Percentiles rank a stretch among this genome's conserved stretches.
Conservation (phyloP, 2,329 filamentous ascomycete genomes). For the Boeremia exigua region DNA sequence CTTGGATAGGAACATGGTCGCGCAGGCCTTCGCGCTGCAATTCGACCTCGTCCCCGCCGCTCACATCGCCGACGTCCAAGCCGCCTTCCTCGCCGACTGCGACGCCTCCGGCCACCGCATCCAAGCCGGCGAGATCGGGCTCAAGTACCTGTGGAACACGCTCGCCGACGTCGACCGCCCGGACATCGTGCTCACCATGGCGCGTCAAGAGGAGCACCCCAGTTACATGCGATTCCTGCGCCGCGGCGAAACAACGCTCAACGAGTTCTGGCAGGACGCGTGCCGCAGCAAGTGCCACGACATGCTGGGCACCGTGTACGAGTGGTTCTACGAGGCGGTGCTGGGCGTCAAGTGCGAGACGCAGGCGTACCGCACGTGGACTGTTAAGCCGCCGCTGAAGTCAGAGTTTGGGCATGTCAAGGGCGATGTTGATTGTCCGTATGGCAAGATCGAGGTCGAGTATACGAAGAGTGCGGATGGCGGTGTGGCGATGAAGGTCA, state of each 20-base stretch:
- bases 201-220: constrained; percentile 56
- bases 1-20: constrained; percentile 49
- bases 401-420: constrained; percentile 51
- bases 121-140: constrained; percentile 52
- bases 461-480: constrained; percentile 17
- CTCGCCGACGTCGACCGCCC: constrained; percentile 49
- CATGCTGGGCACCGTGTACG: constrained; percentile 57
- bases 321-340: constrained; percentile 56
- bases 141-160: constrained; percentile 53
- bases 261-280: constrained; percentile 55
- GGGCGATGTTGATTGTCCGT: constrained; percentile 50
- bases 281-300: constrained; percentile 56
- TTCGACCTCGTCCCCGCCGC: constrained; percentile 39
- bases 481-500: constrained; percentile 23
- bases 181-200: constrained; percentile 52
- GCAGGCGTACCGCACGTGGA: constrained; percentile 52
- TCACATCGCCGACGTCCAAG: constrained; percentile 33
- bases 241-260: constrained; percentile 52
- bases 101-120: constrained; percentile 40
- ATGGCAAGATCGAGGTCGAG: constrained; percentile 44
- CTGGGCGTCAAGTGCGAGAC: constrained; percentile 48
- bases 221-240: constrained; percentile 58
- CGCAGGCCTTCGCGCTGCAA: constrained; percentile 49
- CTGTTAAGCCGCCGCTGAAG: constrained; percentile 48
- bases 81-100: constrained; percentile 37